Conservation (phyloP, 2,329 filamentous ascomycete genomes). For the Parastagonospora nodorum region DNA sequence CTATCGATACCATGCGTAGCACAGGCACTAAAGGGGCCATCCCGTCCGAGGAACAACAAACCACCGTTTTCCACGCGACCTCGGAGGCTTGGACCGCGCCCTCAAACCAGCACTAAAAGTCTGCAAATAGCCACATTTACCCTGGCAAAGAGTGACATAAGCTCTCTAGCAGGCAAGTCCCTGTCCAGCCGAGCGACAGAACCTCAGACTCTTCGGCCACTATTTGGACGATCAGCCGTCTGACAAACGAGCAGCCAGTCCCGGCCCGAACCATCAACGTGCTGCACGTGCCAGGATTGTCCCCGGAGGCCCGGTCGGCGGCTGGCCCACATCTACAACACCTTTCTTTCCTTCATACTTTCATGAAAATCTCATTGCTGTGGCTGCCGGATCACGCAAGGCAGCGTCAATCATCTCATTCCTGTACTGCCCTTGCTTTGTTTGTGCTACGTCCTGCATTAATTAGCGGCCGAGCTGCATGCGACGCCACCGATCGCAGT, state of each 20-base stretch:
- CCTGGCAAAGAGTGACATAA: slow-evolving; percentile 8
- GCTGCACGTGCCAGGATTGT: slow-evolving; percentile 25
- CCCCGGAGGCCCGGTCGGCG: slow-evolving; percentile 8
- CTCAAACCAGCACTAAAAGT: slow-evolving; percentile 16
- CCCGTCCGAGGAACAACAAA: slow-evolving; percentile 3
- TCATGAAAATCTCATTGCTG: background rate
- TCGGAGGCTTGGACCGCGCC: slow-evolving; percentile 13
- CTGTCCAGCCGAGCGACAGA: slow-evolving; percentile 23
- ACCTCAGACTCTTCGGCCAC: slow-evolving; percentile 22
- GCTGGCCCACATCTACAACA: slow-evolving; percentile 7
- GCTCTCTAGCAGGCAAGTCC: slow-evolving; percentile 8
- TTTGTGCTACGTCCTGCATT: slow-evolving; percentile 9
- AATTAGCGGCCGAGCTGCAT: background rate
- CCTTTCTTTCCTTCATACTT: slow-evolving; percentile 10
- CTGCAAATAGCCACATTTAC: slow-evolving; percentile 13
- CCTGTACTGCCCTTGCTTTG: slow-evolving; percentile 8
- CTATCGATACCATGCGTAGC: slow-evolving; percentile 23
- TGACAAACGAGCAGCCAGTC: slow-evolving; percentile 24
- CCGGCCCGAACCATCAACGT: slow-evolving; percentile 36
- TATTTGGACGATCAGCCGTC: slow-evolving; percentile 39
- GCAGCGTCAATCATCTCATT: background rate
- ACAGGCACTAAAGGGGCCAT: slow-evolving; percentile 29
- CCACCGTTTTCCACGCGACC: slow-evolving; percentile 5
- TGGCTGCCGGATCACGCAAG: too few species aligned
- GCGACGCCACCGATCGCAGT: too few species aligned